These are phyloP conservation scores for Massospora cicadina DNA, from an alignment of 371 early-diverging fungal genomes.

Conservation along the genomic window DNA sequence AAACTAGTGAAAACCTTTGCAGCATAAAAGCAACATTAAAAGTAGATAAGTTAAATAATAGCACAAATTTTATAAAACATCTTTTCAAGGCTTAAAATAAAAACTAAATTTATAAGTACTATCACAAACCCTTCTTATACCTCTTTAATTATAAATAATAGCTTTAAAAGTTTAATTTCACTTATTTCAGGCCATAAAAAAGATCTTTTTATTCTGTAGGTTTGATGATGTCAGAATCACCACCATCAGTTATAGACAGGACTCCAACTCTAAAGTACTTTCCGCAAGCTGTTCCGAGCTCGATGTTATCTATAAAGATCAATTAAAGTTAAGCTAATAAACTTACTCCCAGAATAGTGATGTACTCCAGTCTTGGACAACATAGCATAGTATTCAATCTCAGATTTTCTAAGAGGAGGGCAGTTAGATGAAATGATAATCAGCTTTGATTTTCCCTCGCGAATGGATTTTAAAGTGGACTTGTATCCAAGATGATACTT, in stretches of 20 bases:
- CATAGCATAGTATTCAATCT: slow-evolving; percentile 99
- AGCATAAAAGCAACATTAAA: too few species aligned
- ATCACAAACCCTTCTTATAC: too few species aligned
- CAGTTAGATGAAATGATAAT: slow-evolving; percentile 96
- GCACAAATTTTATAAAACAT: too few species aligned
- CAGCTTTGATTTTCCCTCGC: slow-evolving; percentile 84
- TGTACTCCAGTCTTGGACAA: slow-evolving; percentile 97
- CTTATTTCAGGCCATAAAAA: too few species aligned
- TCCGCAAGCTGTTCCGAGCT: slow-evolving; percentile 98
- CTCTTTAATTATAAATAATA: too few species aligned
- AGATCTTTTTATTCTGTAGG: slow-evolving; percentile 10
- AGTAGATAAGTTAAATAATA: too few species aligned
- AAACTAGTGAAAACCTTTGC: too few species aligned
- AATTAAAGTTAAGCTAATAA: slow-evolving; percentile 3
- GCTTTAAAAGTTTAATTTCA: too few species aligned
- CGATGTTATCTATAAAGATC: slow-evolving; percentile 72
- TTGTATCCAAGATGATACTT: slow-evolving; percentile 96
- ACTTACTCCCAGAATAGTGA: slow-evolving; percentile 86
- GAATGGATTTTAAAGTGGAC: slow-evolving; percentile 90
- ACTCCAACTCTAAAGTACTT: slow-evolving; percentile 96
- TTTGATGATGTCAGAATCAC: slow-evolving; percentile 46
- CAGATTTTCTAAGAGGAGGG: slow-evolving; percentile 97
- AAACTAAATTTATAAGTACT: too few species aligned
- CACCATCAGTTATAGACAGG: slow-evolving; percentile 93
- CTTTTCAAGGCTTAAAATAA: too few species aligned